These are phyloP conservation scores for Aureobasidium sp. DNA, from an alignment of 2,329 filamentous ascomycete genomes.

Conservation along the genomic window DNA sequence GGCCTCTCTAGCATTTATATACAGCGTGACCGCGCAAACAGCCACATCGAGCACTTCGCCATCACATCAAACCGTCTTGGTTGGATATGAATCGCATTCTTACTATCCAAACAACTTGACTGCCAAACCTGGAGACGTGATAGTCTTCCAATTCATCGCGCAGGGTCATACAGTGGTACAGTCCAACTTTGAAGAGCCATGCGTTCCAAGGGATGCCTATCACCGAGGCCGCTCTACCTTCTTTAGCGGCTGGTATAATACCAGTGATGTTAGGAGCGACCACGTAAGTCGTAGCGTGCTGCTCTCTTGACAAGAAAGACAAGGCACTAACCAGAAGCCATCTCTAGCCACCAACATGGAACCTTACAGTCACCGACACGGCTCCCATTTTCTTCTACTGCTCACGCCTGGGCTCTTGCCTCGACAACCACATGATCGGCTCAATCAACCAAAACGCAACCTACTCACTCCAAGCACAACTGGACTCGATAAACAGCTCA, in stretches of 20 bases:
- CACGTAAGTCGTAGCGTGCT: background rate
- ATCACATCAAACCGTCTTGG: slow-evolving; percentile 28
- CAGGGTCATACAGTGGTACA: slow-evolving; percentile 37
- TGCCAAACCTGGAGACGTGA: slow-evolving; percentile 33
- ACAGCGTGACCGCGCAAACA: background rate
- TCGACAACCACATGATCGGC: slow-evolving; percentile 61
- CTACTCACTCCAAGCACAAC: slow-evolving; percentile 22
- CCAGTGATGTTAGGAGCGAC: slow-evolving; percentile 5
- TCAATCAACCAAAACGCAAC: slow-evolving; percentile 55
- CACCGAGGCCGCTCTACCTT: slow-evolving; percentile 19
- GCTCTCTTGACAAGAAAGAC: background rate
- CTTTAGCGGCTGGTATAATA: slow-evolving; percentile 19
- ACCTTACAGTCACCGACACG: slow-evolving; percentile 49
- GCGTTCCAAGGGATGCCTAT: slow-evolving; percentile 28
- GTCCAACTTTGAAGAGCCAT: slow-evolving; percentile 34
- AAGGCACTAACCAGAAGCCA: background rate
- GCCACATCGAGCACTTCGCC: background rate
- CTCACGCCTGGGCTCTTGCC: slow-evolving; percentile 58
- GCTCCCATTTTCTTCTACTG: slow-evolving; percentile 63
- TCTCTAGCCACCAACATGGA: slow-evolving; percentile 22
- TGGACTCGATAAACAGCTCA: slow-evolving; percentile 17
- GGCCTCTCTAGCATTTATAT: slow-evolving; percentile 3
- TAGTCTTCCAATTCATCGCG: slow-evolving; percentile 36
- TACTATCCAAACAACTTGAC: slow-evolving; percentile 32
- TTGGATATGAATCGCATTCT: slow-evolving; percentile 28